Evolutionary conservation across 1,139 yeast genomes (phyloP).

Genomic region (Magnusiomyces fungicola): DNA sequence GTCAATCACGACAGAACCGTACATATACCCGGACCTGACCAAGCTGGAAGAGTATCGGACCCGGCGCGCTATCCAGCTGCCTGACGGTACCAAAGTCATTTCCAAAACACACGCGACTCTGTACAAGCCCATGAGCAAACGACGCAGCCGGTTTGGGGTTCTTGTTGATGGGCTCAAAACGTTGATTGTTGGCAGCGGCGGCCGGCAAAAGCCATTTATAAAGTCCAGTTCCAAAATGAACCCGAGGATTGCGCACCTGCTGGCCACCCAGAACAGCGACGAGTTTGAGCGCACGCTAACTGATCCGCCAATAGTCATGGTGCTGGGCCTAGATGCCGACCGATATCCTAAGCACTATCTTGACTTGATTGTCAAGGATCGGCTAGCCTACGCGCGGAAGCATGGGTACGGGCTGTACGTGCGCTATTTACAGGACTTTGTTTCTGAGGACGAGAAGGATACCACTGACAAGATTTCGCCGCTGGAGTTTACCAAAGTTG

Average conservation of each 20-base stretch:
- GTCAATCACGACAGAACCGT: constrained; percentile 19
- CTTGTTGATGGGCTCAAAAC: too few relatives aligned
- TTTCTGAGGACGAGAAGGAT: constrained; percentile 43
- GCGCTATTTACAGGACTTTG: constrained; percentile 78
- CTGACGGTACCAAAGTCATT: constrained; percentile 23
- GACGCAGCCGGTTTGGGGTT: too few relatives aligned
- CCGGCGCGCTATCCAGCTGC: constrained; percentile 21
- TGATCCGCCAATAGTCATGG: constrained; percentile 21
- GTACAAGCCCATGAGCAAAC: constrained; percentile 14
- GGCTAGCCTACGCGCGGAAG: constrained; percentile 70
- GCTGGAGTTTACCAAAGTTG: constrained; percentile 50
- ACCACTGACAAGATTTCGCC: constrained; percentile 20
- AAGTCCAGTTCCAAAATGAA: too few relatives aligned
- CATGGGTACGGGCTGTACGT: constrained; percentile 73
- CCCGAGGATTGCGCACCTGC: too few relatives aligned
- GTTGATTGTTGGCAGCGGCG: too few relatives aligned
- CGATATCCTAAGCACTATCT: constrained; percentile 23
- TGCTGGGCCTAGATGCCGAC: constrained; percentile 26
- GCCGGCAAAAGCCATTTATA: too few relatives aligned
- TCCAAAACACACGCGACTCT: constrained; percentile 23
- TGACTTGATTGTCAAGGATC: constrained; percentile 63
- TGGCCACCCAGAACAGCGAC: constrained; percentile 3
- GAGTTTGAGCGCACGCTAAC: constrained; percentile 10
- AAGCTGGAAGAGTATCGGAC: constrained; percentile 26
- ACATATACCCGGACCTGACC: constrained; percentile 25